Evolutionary conservation across 208 protist species (phyloP).

Genomic region (Leishmania tarentolae): DNA sequence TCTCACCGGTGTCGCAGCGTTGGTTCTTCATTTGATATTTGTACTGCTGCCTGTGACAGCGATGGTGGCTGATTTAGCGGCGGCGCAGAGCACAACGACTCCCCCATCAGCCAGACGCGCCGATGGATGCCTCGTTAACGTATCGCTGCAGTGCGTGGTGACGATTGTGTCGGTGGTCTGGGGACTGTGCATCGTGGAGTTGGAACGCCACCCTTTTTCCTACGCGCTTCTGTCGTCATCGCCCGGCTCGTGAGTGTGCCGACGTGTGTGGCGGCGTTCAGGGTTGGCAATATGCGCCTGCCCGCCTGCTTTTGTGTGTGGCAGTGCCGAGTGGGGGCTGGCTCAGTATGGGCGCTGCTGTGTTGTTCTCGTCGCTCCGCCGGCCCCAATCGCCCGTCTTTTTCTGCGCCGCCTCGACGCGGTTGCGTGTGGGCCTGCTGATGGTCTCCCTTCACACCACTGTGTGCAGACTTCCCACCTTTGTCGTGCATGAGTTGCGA

Average conservation of each 20-base stretch:
- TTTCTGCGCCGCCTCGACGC: background rate
- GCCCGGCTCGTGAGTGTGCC: background rate
- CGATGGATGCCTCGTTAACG: conserved; percentile 45
- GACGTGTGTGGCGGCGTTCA: background rate
- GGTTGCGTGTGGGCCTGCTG: background rate
- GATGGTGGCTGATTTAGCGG: background rate
- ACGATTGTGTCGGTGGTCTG: conserved; percentile 49
- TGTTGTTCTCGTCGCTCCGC: background rate
- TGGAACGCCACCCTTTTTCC: conserved; percentile 26
- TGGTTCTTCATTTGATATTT: conserved; percentile 15
- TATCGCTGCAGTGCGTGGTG: conserved; percentile 55
- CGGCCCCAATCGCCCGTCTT: background rate
- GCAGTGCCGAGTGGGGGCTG: background rate
- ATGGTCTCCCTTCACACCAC: background rate
- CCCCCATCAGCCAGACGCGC: conserved; percentile 14
- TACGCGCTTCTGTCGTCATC: conserved; percentile 10
- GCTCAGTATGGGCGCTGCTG: background rate
- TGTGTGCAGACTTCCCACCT: background rate
- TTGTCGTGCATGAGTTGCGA: background rate
- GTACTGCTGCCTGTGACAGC: conserved; percentile 17
- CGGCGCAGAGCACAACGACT: conserved; percentile 1
- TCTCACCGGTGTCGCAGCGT: conserved; percentile 23
- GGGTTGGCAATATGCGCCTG: background rate
- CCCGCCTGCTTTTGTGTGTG: background rate
- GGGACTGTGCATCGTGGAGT: conserved; percentile 46